Percentiles rank a stretch among this genome's conserved stretches.
These are phyloP conservation scores for Urochloa ruziziensis DNA, from an alignment of 176 grass and related monocot species.

Conservation along the genomic window DNA sequence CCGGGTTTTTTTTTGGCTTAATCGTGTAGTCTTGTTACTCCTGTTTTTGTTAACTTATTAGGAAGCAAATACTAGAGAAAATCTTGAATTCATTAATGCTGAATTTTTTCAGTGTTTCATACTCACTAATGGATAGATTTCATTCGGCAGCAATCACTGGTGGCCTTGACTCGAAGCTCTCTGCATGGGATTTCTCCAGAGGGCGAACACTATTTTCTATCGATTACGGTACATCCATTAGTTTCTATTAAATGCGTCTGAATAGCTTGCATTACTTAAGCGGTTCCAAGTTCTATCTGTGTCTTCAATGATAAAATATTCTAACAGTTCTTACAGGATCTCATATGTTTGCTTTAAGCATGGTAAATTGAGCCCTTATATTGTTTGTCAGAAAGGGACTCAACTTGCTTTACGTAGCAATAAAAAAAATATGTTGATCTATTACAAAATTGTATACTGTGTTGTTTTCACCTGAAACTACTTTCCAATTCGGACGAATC, in stretches of 20 bases:
- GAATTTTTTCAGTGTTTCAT: neutral
- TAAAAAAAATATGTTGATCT: neutral
- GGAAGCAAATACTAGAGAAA: neutral
- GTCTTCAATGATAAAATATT: neutral
- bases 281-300: neutral
- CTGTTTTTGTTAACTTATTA: slow-evolving; percentile 10
- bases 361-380: slow-evolving; percentile 17
- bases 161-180: slow-evolving; percentile 83
- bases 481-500: neutral
- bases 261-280: neutral
- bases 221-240: slow-evolving; percentile 71
- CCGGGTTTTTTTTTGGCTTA: slow-evolving; percentile 6
- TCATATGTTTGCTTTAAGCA: slow-evolving; percentile 14
- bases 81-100: neutral
- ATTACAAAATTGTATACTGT: neutral
- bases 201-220: slow-evolving; percentile 65
- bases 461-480: neutral
- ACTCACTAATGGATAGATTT: slow-evolving; percentile 2
- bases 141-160: slow-evolving; percentile 68
- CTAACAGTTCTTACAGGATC: slow-evolving; percentile 8
- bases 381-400: slow-evolving; percentile 2
- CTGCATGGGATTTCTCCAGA: slow-evolving; percentile 94
- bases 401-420: neutral
- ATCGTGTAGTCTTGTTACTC: neutral
- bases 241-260: slow-evolving; percentile 1